Conservation (phyloP, 306 rosid genomes). For the Casuarina cunninghamiana region DNA sequence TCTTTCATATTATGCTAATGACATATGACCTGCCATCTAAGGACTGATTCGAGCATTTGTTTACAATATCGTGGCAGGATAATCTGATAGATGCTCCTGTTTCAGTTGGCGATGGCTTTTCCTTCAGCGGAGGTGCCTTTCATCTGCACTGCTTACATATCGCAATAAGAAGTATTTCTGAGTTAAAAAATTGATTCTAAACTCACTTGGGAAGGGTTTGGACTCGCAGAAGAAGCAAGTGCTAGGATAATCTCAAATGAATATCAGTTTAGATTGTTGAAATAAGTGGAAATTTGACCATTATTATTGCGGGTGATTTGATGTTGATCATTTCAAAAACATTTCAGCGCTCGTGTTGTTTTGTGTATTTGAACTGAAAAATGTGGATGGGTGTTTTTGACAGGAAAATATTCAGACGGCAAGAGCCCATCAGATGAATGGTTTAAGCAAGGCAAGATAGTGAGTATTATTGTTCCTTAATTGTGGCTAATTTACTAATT, state of each 20-base stretch:
- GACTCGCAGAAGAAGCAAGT: too few species aligned
- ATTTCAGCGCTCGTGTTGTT: too few species aligned
- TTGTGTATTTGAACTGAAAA: background rate
- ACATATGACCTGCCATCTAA: background rate
- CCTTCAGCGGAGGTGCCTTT: slow-evolving; percentile 75
- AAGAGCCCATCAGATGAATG: slow-evolving; percentile 87
- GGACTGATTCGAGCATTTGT: background rate
- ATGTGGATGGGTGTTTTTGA: slow-evolving; percentile 21
- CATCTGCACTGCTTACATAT: background rate
- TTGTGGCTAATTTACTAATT: background rate
- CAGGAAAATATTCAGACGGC: slow-evolving; percentile 86
- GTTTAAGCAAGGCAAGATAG: slow-evolving; percentile 83
- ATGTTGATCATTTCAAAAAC: too few species aligned
- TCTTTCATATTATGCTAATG: background rate
- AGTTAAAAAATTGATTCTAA: too few species aligned
- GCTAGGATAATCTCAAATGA: too few species aligned
- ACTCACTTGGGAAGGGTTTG: too few species aligned
- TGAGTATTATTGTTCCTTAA: slow-evolving; percentile 23
- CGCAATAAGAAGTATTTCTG: too few species aligned
- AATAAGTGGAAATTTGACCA: background rate
- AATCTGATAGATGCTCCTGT: slow-evolving; percentile 80
- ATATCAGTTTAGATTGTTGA: too few species aligned
- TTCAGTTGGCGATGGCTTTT: slow-evolving; percentile 80
- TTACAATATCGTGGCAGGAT: slow-evolving; percentile 39
- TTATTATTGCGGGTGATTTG: background rate